A percentile compares a stretch with the other conserved stretches of the same genome.
Evolutionary conservation across 441 rosid species (phyloP).

Genomic region (Aleurites moluccanus): DNA sequence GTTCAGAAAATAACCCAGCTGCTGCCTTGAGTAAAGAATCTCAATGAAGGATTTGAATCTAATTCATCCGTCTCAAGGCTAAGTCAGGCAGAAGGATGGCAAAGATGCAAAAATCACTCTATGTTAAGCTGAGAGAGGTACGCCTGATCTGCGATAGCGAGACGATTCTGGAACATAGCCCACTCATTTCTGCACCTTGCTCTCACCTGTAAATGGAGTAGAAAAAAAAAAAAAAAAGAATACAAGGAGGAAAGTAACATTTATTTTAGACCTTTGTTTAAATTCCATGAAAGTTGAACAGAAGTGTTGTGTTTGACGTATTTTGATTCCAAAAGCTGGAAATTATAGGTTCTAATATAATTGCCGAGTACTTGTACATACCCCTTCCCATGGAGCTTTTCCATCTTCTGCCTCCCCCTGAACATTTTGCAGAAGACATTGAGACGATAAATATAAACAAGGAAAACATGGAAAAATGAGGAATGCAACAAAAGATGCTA

Average conservation of each 20-base stretch:
- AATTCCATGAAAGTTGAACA: background rate
- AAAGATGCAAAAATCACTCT: conserved; percentile 22
- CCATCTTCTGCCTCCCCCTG: conserved; percentile 70
- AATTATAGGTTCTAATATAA: background rate
- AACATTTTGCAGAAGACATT: conserved; percentile 2
- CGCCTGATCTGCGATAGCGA: conserved; percentile 55
- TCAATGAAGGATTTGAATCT: background rate
- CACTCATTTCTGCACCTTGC: conserved; percentile 82
- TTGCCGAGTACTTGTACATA: conserved; percentile 20
- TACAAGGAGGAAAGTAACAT: background rate
- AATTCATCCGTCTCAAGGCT: background rate
- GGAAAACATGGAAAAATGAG: background rate
- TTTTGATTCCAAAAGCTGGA: background rate
- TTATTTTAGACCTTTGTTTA: background rate
- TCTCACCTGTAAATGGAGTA: conserved; percentile 54
- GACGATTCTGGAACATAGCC: conserved; percentile 71
- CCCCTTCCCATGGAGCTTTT: conserved; percentile 87
- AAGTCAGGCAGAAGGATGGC: background rate
- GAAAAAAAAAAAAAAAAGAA: no score
- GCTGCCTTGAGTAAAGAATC: background rate
- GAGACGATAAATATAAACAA: conserved; percentile 2
- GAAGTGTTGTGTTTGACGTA: background rate
- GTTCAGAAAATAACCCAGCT: background rate
- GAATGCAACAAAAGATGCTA: no score
- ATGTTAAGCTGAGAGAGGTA: conserved; percentile 41